phyloP scores from a whole-genome alignment of 768 basidiomycete genomes.

The Russula griseocarnosa region DNA sequence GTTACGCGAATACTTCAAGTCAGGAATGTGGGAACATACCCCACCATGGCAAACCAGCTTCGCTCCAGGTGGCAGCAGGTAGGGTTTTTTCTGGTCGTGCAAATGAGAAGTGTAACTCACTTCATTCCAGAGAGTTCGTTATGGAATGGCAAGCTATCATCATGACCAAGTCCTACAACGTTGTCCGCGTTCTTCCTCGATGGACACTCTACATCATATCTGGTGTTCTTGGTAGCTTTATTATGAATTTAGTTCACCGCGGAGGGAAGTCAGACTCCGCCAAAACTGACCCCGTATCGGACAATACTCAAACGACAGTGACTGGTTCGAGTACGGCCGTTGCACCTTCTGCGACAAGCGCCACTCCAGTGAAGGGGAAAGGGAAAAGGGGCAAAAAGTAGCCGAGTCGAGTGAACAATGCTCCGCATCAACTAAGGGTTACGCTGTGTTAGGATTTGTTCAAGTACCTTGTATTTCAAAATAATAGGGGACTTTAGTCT shows the following conservation, averaged over 20 bases:
- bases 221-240: conserved; percentile 60
- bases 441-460: neutral
- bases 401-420: neutral
- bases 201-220: conserved; percentile 67
- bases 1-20: conserved; percentile 61
- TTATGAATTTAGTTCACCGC: conserved; percentile 62
- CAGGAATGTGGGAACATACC: conserved; percentile 58
- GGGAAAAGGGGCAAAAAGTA: conserved; percentile 21
- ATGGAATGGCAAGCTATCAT: conserved; percentile 54
- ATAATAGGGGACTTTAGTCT: neutral
- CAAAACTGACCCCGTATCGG: conserved; percentile 26
- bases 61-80: conserved; percentile 77
- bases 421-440: neutral
- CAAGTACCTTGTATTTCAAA: conserved; percentile 4
- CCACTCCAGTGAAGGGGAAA: conserved; percentile 25
- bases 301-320: neutral
- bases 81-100: conserved; percentile 28
- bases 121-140: conserved; percentile 54
- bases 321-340: conserved; percentile 17
- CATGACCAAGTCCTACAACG: conserved; percentile 50
- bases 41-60: conserved; percentile 66
- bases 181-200: conserved; percentile 54
- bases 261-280: conserved; percentile 20
- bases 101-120: neutral
- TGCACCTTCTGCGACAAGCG: conserved; percentile 5